Base-by-base conservation (phyloP, 2,329 filamentous ascomycete species). In the Trichoderma arundinaceum region DNA sequence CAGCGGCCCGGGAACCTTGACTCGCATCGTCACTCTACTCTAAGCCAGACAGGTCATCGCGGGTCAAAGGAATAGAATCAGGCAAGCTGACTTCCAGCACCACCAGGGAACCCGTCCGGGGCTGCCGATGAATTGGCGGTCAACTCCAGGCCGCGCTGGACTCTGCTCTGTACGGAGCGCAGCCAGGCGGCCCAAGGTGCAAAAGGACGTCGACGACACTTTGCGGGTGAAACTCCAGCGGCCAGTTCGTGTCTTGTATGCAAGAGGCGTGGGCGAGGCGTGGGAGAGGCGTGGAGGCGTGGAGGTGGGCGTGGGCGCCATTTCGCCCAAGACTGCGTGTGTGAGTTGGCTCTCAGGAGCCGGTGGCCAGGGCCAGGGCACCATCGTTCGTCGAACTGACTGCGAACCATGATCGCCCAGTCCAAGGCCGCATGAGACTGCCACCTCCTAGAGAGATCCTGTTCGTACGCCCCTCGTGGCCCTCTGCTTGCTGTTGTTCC, bases 61-160 rank as follows among this genome's bases (percentile, higher is more conserved):
- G 54, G 57, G 54, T 41, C 13, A 58, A 46, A 17, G 43, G 57
- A 38, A 32, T 35, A 13, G 28, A 38, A 33, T 41, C 48, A 62
- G 57, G 64, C 38, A 54, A 66, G 43, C 53, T 58, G 41, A 44
- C 56, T 19, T 60, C 41, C 39, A 61, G 33, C 56, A 54, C 48
- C 28, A 54, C 56, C 56, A 61, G 46, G 64, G 64, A 41, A 48
- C 28, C 35, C 46, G 56, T 52, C 64, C 59, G 54, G 41, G 58
- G 53, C 32, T 53, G 64, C 68, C 73, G 75, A 78, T 77, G 78
- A 82, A 83, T 78, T 83, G 80, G 81, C 81, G 81, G 81, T 83
- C 81, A 83, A 72, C 66, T 67, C 33, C 48, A 44, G 17, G 57
- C 57, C 38, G 22, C 46, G 10, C 35, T 49, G 46, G 17, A 32